Base-by-base conservation (phyloP, 176 grass and related monocot genomes). In the Puya raimondii region DNA sequence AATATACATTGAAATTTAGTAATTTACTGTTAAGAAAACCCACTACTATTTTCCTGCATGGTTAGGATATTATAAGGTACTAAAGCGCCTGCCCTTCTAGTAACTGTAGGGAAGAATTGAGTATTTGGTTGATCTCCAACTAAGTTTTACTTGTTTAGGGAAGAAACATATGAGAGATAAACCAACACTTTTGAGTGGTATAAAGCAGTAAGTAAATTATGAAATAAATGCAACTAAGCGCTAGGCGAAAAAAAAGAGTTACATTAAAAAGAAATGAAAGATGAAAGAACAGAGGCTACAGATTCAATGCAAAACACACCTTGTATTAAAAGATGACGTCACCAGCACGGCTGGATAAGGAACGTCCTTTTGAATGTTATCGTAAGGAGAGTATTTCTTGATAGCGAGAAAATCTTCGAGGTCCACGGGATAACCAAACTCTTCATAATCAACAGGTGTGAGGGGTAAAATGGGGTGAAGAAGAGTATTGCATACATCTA, bases 401-500 rank as follows among this genome's bases (percentile, higher is more conserved):
- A 97, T 97, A 66, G 89, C 86, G 26, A 85, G 71, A 81, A 90
- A 97, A 70, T 97, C 93, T 80, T 97, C 82, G 65, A 83, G 67
- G 66, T 90, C 82, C 49, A 97, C 78, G 68, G 89, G 93, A 83
- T 85, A 97, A 5, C 89, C 93, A 72, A 97, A 97, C 51, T 97
- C 93, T 70, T 97, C 81, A 85, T 97, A 92, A 73, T 97, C 93
- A 74, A 86, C 84, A 75, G 86, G 89, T 23, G 79, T 97, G 65
- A 92, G 84, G 88, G 93, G 86, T 63, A 97, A 78, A 87, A 92
- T 85, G 77, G 89, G 93, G 54, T 85, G 79, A 21, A 92, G 79
- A 72, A 90, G 93, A 54, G 93, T 92, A 76, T 86, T 97, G 82
- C 84, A 82, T 71, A 92, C 86, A 90, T 97, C 93, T 75, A 97